Conservation (phyloP, 2,329 filamentous ascomycete genomes). For the Colletotrichum brevisporum region DNA sequence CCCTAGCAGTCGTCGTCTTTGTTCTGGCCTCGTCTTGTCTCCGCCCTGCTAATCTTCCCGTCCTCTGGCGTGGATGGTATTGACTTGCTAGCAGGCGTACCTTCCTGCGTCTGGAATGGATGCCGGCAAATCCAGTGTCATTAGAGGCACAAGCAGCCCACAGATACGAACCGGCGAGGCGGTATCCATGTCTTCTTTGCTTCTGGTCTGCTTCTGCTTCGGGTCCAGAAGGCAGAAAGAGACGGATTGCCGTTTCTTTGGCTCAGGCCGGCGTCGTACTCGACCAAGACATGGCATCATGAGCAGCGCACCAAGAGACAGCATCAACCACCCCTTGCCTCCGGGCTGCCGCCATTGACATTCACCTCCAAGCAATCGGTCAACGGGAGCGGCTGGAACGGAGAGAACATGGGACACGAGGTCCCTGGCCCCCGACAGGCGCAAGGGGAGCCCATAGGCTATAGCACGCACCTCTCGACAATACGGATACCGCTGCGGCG, state of each 20-base stretch:
- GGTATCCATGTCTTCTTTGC: conserved; percentile 20
- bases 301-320: conserved; percentile 9
- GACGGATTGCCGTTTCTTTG: conserved; percentile 9
- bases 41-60: background rate
- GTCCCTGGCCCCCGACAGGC: background rate
- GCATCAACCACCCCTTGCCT: conserved; percentile 12
- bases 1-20: conserved; percentile 1
- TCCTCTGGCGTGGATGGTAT: background rate
- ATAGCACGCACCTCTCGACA: background rate
- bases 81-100: background rate
- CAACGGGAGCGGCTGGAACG: conserved; percentile 12
- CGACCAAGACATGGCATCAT: conserved; percentile 21
- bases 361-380: conserved; percentile 1
- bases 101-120: conserved; percentile 3
- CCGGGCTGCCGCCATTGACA: background rate
- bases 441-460: background rate
- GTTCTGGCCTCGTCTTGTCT: background rate
- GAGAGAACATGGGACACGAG: background rate
- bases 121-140: background rate
- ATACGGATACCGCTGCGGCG: no score
- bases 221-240: background rate
- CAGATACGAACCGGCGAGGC: conserved; percentile 22
- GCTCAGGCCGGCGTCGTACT: conserved; percentile 5
- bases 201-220: conserved; percentile 9
- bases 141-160: conserved; percentile 24